Conservation (phyloP, 208 protist genomes). For the Vickermania ingenoplastis region DNA sequence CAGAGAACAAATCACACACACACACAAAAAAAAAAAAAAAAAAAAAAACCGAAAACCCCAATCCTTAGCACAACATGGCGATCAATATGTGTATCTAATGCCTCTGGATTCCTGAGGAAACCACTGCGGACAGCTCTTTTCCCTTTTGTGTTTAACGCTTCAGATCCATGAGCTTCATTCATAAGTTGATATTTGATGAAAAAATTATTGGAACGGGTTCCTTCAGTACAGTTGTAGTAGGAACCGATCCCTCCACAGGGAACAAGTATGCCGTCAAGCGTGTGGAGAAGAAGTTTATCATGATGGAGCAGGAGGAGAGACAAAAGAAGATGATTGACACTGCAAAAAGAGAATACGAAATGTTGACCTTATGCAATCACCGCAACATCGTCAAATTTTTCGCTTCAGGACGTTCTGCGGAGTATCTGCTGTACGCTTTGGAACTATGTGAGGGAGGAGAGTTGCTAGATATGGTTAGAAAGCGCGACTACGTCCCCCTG, state of each 20-base stretch:
- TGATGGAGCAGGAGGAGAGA: conserved; percentile 83
- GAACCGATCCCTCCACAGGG: conserved; percentile 49
- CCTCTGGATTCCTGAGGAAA: too few species aligned
- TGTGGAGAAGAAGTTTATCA: conserved; percentile 73
- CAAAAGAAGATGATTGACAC: conserved; percentile 76
- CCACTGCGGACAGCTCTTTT: too few species aligned
- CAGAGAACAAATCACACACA: too few species aligned
- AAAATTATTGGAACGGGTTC: conserved; percentile 59
- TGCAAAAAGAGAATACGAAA: conserved; percentile 66
- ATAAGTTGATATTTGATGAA: background rate
- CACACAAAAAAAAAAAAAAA: too few species aligned
- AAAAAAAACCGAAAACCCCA: too few species aligned
- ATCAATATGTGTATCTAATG: too few species aligned
- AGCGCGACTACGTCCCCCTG: conserved; percentile 53
- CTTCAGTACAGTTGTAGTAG: conserved; percentile 84
- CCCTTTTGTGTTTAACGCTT: too few species aligned
- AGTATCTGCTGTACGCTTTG: conserved; percentile 81
- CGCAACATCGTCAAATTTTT: conserved; percentile 82
- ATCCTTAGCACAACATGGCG: too few species aligned
- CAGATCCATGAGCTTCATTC: background rate
- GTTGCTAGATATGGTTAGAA: conserved; percentile 57
- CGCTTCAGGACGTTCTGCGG: conserved; percentile 69
- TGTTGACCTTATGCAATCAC: conserved; percentile 85
- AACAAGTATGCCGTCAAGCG: conserved; percentile 75
- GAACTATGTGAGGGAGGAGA: conserved; percentile 83